Evolutionary conservation across 768 basidiomycete species (phyloP), one percentile per base, ranked within the genome.

Genomic region (Cyclocybe cylindracea): DNA sequence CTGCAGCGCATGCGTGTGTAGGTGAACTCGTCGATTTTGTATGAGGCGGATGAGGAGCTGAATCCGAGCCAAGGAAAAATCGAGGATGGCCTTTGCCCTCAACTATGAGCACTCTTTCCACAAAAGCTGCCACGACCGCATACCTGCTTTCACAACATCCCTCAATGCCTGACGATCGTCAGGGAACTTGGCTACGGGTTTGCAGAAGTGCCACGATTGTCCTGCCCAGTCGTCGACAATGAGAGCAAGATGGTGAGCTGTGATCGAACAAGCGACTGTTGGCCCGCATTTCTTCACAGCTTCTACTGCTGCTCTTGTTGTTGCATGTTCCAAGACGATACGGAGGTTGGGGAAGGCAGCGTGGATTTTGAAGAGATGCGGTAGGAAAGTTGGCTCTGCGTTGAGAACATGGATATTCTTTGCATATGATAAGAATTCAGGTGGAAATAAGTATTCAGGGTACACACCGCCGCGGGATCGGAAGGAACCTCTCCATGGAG

Each of bases 201-300:
- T 99, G 78, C 97, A 98, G 71, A 89, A 99, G 63, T 96, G 83
- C 82, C 90, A 94, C 2, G 91, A 83, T 68, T 98, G 94, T 2
- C 94, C 92, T 2, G 94, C 94, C 86, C 95, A 98, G 60, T 94
- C 91, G 69, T 99, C 96, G 3, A 98, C 92, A 5, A 91, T 97
- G 44, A 99, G 78, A 29, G 82, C 85, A 40, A 99, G 83, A 67
- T 99, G 97, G 70, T 99, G 97, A 1, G 95, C 90, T 1, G 97
- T 99, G 70, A 99, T 98, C 7, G 94, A 91, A 69, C 97, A 98
- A 14, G 86, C 96, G 38, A 99, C 94, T 14, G 87, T 97, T 59
- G 76, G 73, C 1, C 84, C 94, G 54, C 85, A 81, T 40, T 77
- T 71, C 70, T 89, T 86, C 50, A 97, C 94, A 11, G 85, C 80